Evolutionary conservation across 176 grass and related monocot species (phyloP).

Genomic region (Rhipidocladum racemiflorum): DNA sequence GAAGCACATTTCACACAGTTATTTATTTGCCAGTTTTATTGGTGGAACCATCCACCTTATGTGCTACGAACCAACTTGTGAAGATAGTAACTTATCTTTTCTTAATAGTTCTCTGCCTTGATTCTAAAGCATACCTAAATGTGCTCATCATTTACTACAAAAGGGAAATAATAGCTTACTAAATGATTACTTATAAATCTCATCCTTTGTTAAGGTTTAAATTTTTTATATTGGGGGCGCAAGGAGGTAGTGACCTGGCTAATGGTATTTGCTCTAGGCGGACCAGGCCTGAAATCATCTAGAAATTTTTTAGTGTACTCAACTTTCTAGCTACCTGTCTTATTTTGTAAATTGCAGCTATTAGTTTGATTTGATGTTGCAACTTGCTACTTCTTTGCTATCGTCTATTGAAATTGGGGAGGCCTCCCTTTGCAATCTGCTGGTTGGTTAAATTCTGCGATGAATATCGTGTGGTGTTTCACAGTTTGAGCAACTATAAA

Average conservation of each 20-base stretch:
- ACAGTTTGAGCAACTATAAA: constrained; percentile 30
- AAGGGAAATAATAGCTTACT: neutral
- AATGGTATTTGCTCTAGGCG: neutral
- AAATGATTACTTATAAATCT: neutral
- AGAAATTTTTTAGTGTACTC: neutral
- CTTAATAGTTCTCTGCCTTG: neutral
- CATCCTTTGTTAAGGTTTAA: neutral
- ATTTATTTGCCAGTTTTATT: neutral
- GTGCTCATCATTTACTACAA: neutral
- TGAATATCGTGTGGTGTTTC: constrained; percentile 5
- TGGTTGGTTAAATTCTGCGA: neutral
- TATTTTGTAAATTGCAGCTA: neutral
- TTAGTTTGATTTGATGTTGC: neutral
- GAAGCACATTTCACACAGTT: neutral
- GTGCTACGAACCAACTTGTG: constrained; percentile 3
- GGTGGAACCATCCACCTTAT: neutral
- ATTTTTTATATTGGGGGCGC: neutral
- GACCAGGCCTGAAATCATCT: neutral
- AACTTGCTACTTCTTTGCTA: constrained; percentile 16
- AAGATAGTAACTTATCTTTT: neutral
- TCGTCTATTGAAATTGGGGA: neutral
- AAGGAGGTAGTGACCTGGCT: neutral
- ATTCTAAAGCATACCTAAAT: neutral
- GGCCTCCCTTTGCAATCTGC: neutral
- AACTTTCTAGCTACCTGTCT: neutral